These are phyloP conservation scores for Hyphopichia wangnamkhiaoensis DNA, from an alignment of 1,139 yeast species.

Conservation along the genomic window DNA sequence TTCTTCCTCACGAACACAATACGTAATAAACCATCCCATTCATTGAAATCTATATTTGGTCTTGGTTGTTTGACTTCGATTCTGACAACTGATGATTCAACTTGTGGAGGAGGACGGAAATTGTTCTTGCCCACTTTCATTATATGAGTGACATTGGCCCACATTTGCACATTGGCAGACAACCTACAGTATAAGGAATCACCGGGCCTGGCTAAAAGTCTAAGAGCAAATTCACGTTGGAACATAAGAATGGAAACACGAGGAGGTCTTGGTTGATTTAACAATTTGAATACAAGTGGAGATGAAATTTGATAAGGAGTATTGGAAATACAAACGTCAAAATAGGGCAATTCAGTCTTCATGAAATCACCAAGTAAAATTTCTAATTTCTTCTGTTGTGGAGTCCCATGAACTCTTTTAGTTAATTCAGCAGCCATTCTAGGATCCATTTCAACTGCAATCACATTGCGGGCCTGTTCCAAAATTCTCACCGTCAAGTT, in stretches of 20 bases:
- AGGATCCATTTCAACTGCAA: slow-evolving; percentile 98
- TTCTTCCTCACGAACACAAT: slow-evolving; percentile 92
- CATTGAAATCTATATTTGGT: slow-evolving; percentile 88
- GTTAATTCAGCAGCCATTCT: slow-evolving; percentile 99
- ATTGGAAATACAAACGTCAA: slow-evolving; percentile 93
- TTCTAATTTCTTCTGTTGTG: slow-evolving; percentile 87
- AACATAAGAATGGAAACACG: slow-evolving; percentile 95
- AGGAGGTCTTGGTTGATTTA: slow-evolving; percentile 92
- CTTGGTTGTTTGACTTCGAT: slow-evolving; percentile 90
- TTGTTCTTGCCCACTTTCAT: slow-evolving; percentile 98
- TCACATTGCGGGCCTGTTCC: slow-evolving; percentile 87
- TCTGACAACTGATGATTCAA: slow-evolving; percentile 93
- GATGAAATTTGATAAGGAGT: slow-evolving; percentile 98
- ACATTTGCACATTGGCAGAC: slow-evolving; percentile 97
- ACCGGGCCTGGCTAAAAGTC: slow-evolving; percentile 93
- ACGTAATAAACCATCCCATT: slow-evolving; percentile 95
- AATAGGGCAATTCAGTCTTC: slow-evolving; percentile 92
- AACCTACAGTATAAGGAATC: slow-evolving; percentile 88
- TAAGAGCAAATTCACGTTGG: slow-evolving; percentile 94
- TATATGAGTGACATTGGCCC: slow-evolving; percentile 97
- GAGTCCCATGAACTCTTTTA: slow-evolving; percentile 95
- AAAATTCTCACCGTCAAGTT: slow-evolving; percentile 89
- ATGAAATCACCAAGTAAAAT: slow-evolving; percentile 93
- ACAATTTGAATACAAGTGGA: slow-evolving; percentile 88
- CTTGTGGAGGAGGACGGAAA: slow-evolving; percentile 98